Conservation (phyloP, 2,329 filamentous ascomycete genomes). For the Madurella fahalii region DNA sequence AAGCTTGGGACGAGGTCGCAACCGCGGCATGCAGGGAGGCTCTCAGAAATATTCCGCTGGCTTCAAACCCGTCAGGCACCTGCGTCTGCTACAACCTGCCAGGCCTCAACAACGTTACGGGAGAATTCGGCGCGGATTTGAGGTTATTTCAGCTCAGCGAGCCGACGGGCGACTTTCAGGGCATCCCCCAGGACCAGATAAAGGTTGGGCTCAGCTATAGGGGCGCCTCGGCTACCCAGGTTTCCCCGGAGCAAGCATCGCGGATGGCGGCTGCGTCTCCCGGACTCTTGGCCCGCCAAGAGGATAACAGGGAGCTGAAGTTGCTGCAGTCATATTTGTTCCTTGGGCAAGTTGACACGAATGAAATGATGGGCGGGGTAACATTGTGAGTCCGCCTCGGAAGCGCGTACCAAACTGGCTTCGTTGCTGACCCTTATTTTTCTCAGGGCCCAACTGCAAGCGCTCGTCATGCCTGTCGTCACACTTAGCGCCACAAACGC, state of each 20-base stretch:
- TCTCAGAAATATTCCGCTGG: slow-evolving; percentile 51
- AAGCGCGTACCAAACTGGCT: not conserved
- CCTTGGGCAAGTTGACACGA: slow-evolving; percentile 61
- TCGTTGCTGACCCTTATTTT: slow-evolving; percentile 2
- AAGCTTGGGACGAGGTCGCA: slow-evolving; percentile 54
- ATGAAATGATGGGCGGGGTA: slow-evolving; percentile 51
- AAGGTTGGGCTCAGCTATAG: slow-evolving; percentile 51
- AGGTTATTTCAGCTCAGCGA: slow-evolving; percentile 66
- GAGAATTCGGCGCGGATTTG: slow-evolving; percentile 72
- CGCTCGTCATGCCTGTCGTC: slow-evolving; percentile 63
- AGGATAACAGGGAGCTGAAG: slow-evolving; percentile 29
- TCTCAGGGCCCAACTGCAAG: slow-evolving; percentile 53
- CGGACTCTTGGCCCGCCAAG: slow-evolving; percentile 13
- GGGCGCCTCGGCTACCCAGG: slow-evolving; percentile 49
- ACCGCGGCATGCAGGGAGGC: slow-evolving; percentile 55
- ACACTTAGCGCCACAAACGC: slow-evolving; percentile 57
- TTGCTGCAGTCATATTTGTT: slow-evolving; percentile 63
- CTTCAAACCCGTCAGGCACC: slow-evolving; percentile 70
- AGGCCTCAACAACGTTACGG: slow-evolving; percentile 61
- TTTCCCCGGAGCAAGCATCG: slow-evolving; percentile 30
- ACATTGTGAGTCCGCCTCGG: slow-evolving; percentile 50
- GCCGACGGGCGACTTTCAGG: slow-evolving; percentile 50
- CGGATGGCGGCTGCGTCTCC: slow-evolving; percentile 19
- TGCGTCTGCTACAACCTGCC: slow-evolving; percentile 81
- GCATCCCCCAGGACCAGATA: slow-evolving; percentile 49